These are phyloP conservation scores for Grosmannia serpens DNA, from an alignment of 2,329 filamentous ascomycete species.

Conservation along the genomic window DNA sequence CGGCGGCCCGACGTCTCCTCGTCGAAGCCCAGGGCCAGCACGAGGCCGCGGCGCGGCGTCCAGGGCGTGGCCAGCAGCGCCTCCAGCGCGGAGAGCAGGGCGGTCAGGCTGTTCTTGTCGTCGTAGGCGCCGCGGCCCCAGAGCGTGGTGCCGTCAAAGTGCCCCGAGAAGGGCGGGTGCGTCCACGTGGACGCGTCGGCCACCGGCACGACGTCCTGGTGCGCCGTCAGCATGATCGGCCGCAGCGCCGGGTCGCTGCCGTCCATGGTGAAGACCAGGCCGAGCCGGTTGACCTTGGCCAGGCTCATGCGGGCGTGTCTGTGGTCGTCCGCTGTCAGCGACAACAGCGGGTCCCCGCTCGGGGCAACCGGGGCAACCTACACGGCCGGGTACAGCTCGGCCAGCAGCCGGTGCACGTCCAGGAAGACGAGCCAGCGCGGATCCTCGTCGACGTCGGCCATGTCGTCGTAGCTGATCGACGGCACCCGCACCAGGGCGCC, in stretches of 20 bases:
- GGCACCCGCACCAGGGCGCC: slow-evolving; percentile 14
- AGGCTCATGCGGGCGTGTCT: background rate
- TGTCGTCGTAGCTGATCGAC: slow-evolving; percentile 24
- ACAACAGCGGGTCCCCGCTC: slow-evolving; percentile 19
- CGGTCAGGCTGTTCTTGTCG: slow-evolving; percentile 50
- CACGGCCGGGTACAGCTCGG: slow-evolving; percentile 37
- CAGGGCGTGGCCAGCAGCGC: slow-evolving; percentile 33
- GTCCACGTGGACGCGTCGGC: slow-evolving; percentile 42
- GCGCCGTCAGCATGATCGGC: slow-evolving; percentile 47
- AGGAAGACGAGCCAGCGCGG: slow-evolving; percentile 46
- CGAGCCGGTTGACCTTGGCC: slow-evolving; percentile 42
- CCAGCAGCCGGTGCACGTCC: slow-evolving; percentile 36
- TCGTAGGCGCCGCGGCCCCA: slow-evolving; percentile 51
- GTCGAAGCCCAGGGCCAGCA: slow-evolving; percentile 51
- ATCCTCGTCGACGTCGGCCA: slow-evolving; percentile 41
- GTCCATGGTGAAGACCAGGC: slow-evolving; percentile 44
- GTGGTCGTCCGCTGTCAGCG: slow-evolving; percentile 27
- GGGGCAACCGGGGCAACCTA: slow-evolving; percentile 19
- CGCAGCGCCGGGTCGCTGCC: slow-evolving; percentile 37
- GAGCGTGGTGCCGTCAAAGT: slow-evolving; percentile 43
- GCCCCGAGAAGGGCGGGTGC: slow-evolving; percentile 44
- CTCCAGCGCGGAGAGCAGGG: slow-evolving; percentile 42
- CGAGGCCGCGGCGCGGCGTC: slow-evolving; percentile 38
- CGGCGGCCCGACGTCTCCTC: slow-evolving; percentile 43
- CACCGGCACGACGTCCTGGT: slow-evolving; percentile 53